A percentile compares a stretch with the other conserved stretches of the same genome.
Evolutionary conservation across 768 basidiomycete genomes (phyloP).

Genomic region (Leccinum longicurvipes): DNA sequence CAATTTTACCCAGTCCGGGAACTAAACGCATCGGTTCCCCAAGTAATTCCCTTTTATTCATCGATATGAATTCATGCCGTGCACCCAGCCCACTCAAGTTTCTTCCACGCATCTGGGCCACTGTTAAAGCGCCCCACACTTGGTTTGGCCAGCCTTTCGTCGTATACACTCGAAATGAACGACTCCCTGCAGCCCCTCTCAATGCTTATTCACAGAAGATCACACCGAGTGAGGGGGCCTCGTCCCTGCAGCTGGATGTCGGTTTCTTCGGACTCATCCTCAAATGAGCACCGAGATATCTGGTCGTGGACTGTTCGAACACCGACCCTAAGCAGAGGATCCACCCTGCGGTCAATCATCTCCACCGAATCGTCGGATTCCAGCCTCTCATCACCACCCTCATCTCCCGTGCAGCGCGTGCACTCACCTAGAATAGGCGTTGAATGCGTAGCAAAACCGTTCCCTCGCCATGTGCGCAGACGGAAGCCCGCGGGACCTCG

Average conservation of each 20-base stretch:
- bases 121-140: not conserved
- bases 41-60: constrained; percentile 14
- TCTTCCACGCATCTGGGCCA: constrained; percentile 1
- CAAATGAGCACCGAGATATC: constrained; percentile 10
- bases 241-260: constrained; percentile 29
- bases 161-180: constrained; percentile 10
- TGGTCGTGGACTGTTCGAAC: constrained; percentile 17
- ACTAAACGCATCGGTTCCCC: not conserved
- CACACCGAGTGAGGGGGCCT: constrained; percentile 25
- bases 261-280: constrained; percentile 12
- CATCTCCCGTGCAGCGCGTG: constrained; percentile 7
- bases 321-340: constrained; percentile 13
- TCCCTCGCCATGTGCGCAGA: constrained; percentile 7
- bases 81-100: constrained; percentile 1
- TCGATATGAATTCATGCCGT: constrained; percentile 14
- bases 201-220: constrained; percentile 6
- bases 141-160: not conserved
- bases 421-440: not conserved
- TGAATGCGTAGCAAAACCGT: constrained; percentile 5
- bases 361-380: constrained; percentile 16
- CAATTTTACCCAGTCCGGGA: constrained; percentile 1
- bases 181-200: constrained; percentile 5
- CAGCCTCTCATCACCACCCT: constrained; percentile 10
- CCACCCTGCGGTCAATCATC: constrained; percentile 13
- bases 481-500: constrained; percentile 30